Percentiles rank a stretch among this genome's conserved stretches.
phyloP scores from a whole-genome alignment of 2,329 filamentous ascomycete genomes.

The Penicillium sp. region DNA sequence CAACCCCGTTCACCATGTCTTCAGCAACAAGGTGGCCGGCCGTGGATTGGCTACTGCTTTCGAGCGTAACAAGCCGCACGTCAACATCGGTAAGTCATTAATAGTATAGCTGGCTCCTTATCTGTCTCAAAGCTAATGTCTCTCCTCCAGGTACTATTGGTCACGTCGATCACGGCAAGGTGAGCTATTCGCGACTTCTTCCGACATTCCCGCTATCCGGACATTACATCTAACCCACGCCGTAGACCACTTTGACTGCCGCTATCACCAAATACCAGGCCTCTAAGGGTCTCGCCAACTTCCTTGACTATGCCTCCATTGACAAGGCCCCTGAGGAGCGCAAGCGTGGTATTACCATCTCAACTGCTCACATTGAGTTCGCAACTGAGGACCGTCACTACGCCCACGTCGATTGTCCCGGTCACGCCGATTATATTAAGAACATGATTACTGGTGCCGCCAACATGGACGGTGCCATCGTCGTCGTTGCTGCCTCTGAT shows the following conservation, averaged over 20 bases:
- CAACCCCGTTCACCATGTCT: constrained; percentile 68
- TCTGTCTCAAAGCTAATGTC: neutral
- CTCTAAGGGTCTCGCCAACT: constrained; percentile 88
- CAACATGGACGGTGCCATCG: constrained; percentile 98
- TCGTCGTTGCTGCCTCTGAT: constrained; percentile 96
- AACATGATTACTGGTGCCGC: constrained; percentile 99
- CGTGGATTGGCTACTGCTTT: constrained; percentile 63
- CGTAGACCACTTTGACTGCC: constrained; percentile 90
- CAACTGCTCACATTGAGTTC: constrained; percentile 98
- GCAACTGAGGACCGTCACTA: constrained; percentile 91
- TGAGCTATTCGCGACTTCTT: constrained; percentile 41
- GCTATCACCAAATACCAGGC: constrained; percentile 98
- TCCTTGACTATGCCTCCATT: constrained; percentile 95
- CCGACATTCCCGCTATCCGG: constrained; percentile 4
- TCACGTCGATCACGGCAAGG: constrained; percentile 99
- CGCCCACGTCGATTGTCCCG: constrained; percentile 98
- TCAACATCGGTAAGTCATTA: constrained; percentile 76
- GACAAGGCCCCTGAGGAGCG: constrained; percentile 99
- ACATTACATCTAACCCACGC: constrained; percentile 17
- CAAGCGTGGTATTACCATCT: constrained; percentile 99
- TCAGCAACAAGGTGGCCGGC: constrained; percentile 44
- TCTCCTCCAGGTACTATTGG: constrained; percentile 75
- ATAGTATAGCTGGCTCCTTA: neutral
- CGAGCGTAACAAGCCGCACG: constrained; percentile 91
- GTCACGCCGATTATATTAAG: constrained; percentile 99